These are phyloP conservation scores for Quercus tomentella DNA, from an alignment of 331 rosid genomes.

Conservation along the genomic window DNA sequence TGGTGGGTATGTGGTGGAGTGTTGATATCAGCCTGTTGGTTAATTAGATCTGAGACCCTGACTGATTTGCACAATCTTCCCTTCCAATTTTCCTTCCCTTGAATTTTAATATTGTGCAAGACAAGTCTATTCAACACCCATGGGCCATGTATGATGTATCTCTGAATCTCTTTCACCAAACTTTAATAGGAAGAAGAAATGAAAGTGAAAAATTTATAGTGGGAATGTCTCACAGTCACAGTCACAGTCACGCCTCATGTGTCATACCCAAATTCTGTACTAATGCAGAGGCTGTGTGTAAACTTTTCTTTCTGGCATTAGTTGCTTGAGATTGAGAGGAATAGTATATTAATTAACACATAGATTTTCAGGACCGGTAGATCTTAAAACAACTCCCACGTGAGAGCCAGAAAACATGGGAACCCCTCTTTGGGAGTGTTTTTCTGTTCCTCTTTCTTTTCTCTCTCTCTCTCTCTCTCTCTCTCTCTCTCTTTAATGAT, in stretches of 20 bases:
- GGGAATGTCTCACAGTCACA: background rate
- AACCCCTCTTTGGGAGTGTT: background rate
- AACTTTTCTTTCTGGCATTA: background rate
- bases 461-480: too few species aligned
- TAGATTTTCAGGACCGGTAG: background rate
- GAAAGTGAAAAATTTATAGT: background rate
- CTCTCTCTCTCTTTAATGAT: too few species aligned
- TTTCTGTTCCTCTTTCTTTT: background rate
- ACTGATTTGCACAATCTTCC: background rate
- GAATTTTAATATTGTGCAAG: slow-evolving; percentile 10
- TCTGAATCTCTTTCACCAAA: slow-evolving; percentile 13
- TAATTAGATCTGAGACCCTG: slow-evolving; percentile 41
- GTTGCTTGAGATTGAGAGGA: background rate
- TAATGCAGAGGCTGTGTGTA: background rate
- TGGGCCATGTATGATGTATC: slow-evolving; percentile 16
- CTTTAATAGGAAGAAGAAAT: background rate
- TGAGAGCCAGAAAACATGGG: background rate
- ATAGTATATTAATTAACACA: background rate
- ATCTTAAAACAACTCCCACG: background rate
- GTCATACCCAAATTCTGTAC: background rate
- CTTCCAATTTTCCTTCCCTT: background rate
- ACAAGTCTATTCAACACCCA: slow-evolving; percentile 7
- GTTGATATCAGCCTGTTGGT: slow-evolving; percentile 41
- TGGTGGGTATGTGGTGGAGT: slow-evolving; percentile 29
- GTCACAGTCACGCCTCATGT: background rate